Percentiles rank a stretch among this genome's conserved stretches.
Conservation (phyloP, 129 eudicot species). For the Helichrysum umbraculigerum region DNA sequence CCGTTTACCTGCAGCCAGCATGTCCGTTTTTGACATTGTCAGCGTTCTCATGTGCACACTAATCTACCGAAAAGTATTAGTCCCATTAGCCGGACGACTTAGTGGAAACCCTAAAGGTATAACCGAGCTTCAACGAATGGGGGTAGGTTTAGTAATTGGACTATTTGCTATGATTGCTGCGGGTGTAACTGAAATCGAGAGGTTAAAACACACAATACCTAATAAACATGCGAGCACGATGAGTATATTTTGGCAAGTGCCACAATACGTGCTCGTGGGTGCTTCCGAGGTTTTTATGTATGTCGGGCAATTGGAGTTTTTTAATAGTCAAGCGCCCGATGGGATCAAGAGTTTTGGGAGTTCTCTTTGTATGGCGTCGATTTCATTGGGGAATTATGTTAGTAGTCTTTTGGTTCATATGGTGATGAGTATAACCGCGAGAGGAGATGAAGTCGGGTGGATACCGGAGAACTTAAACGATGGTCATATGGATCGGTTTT, state of each 20-base stretch:
- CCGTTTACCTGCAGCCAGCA: conserved; percentile 76
- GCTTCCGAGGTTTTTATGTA: conserved; percentile 94
- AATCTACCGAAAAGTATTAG: conserved; percentile 53
- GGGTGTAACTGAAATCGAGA: conserved; percentile 56
- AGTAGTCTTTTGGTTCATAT: conserved; percentile 66
- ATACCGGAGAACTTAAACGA: conserved; percentile 58
- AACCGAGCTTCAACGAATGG: conserved; percentile 87
- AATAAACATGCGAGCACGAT: conserved; percentile 34
- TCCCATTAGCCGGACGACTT: conserved; percentile 54
- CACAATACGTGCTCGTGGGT: conserved; percentile 75
- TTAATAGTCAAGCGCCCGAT: conserved; percentile 84
- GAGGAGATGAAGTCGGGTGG: conserved; percentile 54
- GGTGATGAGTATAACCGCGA: conserved; percentile 63
- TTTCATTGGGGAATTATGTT: conserved; percentile 70
- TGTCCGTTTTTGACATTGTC: conserved; percentile 72
- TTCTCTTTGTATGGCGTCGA: conserved; percentile 85
- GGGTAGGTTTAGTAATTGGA: conserved; percentile 68
- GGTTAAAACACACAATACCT: conserved; percentile 45
- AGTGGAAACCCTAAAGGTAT: conserved; percentile 67
- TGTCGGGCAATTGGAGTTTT: conserved; percentile 77
- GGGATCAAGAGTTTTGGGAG: conserved; percentile 92
- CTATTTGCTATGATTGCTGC: conserved; percentile 73
- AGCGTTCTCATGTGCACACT: conserved; percentile 66
- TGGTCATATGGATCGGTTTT: conserved; percentile 81
- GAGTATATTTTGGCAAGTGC: conserved; percentile 83